phyloP scores from a whole-genome alignment of 1,284 basidiomycete genomes.

The Mycena sp. region DNA sequence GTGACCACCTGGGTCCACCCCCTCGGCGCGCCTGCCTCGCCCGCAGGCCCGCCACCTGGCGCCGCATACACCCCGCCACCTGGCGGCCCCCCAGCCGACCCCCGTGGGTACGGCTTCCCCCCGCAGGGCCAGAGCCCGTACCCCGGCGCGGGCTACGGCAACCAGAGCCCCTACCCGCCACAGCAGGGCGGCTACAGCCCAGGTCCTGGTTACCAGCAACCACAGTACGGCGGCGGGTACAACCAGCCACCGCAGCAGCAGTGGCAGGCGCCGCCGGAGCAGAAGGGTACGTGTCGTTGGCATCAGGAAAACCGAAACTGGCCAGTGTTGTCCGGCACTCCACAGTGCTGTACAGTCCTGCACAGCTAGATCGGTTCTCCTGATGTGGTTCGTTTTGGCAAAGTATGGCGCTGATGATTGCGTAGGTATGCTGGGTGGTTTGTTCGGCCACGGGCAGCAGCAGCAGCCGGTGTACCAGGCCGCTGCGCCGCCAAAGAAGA shows the following conservation, averaged over 20 bases:
- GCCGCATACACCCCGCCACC: constrained; percentile 57
- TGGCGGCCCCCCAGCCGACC: constrained; percentile 50
- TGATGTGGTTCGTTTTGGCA: constrained; percentile 20
- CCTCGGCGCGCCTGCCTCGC: constrained; percentile 53
- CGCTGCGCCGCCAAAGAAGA: constrained; percentile 47
- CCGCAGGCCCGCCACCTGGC: constrained; percentile 33
- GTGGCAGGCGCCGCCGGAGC: constrained; percentile 17
- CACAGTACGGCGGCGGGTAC: constrained; percentile 26
- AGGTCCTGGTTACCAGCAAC: constrained; percentile 26
- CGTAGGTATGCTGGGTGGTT: constrained; percentile 35
- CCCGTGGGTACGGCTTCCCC: constrained; percentile 29
- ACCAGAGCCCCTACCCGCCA: constrained; percentile 32
- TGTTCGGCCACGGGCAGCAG: constrained; percentile 40
- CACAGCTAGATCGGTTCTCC: no score
- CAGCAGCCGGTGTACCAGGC: constrained; percentile 45
- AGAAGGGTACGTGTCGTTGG: constrained; percentile 34
- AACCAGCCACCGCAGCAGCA: constrained; percentile 24
- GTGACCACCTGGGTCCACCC: constrained; percentile 75
- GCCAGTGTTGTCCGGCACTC: no score
- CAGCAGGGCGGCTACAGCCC: constrained; percentile 32
- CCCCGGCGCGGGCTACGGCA: constrained; percentile 27
- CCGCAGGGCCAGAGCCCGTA: constrained; percentile 37
- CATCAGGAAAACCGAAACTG: no score
- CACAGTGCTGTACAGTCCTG: no score
- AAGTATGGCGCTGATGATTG: not conserved